Base-by-base conservation (phyloP, 805 yeast species). In the Teunomyces pallodes region DNA sequence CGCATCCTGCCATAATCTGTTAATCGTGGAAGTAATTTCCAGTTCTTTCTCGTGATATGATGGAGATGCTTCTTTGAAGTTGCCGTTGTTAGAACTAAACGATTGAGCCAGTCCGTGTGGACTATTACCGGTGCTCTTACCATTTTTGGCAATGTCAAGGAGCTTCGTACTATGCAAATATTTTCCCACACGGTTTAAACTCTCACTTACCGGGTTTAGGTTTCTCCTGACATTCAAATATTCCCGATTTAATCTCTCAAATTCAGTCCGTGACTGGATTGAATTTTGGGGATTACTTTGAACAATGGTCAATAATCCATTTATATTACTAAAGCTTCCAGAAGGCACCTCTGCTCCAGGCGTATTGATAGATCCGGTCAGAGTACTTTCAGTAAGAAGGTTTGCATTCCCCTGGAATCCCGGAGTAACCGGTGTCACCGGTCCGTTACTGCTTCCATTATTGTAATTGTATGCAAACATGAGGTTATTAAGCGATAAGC, bases 201-300 rank as follows among this genome's bases (percentile, higher is more conserved):
- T 79, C 42, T 82, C 86, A 4, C 79, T 77, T 2, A 87, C 67
- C 1, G 96, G 96, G 54, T 88, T 88, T 35, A 71, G 69, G 63
- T 84, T 80, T 50, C 94, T 73, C 58, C 90, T 69, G 0, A 86
- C 83, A 54, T 80, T 85, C 38, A 83, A 69, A 54, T 83, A 86
- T 58, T 88, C 96, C 51, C 91, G 74, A 10, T 90, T 81, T 29
- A 87, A 76, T 51, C 88, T 75, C 62, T 89, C 96, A 59, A 82
- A 86, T 59, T 87, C 94, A n/a, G 89, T 77, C 54, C 88, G 76
- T 6, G 81, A 75, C 51, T 80, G 85, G 16, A 84, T 78, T 5
- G 82, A 76, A 38, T 77, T 77, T 59, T 62, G 70, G 41, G 60
- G 69, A 20, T 65, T 65, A 41, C 45, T 60, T 43, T 65, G 75